These are phyloP conservation scores for Leccinellum rugosiceps DNA, from an alignment of 768 basidiomycete species.

Conservation along the genomic window DNA sequence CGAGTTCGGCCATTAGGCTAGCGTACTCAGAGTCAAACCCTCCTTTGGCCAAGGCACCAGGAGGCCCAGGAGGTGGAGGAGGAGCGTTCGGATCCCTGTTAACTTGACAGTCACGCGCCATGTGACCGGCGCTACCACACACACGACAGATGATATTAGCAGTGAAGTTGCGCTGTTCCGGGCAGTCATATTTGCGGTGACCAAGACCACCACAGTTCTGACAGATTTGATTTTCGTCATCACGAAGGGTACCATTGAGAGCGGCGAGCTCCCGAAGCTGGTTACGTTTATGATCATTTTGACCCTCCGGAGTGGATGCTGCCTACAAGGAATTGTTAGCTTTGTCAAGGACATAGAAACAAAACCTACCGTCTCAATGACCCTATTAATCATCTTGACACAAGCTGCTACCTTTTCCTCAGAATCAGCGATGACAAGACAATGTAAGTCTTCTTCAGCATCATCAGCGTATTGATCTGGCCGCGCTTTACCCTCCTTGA, in stretches of 20 bases:
- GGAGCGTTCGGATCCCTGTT: constrained; percentile 84
- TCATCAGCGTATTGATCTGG: constrained; percentile 95
- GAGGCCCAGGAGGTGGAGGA: constrained; percentile 40
- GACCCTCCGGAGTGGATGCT: constrained; percentile 97
- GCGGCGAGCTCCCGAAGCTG: constrained; percentile 97
- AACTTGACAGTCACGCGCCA: constrained; percentile 97
- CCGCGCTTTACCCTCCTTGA: constrained; percentile 97
- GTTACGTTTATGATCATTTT: constrained; percentile 99
- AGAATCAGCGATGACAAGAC: constrained; percentile 89
- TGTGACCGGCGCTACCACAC: constrained; percentile 97
- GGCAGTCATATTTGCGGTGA: constrained; percentile 98
- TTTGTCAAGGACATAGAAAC: not conserved
- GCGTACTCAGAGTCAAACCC: constrained; percentile 98
- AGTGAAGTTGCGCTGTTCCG: constrained; percentile 96
- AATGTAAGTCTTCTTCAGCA: constrained; percentile 98
- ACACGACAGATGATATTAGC: constrained; percentile 99
- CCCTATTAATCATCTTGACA: constrained; percentile 93
- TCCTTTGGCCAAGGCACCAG: constrained; percentile 49
- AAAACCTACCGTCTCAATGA: constrained; percentile 89
- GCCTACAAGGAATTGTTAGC: constrained; percentile 51
- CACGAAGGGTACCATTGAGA: constrained; percentile 96
- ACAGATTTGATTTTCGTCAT: constrained; percentile 99
- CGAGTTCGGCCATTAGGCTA: constrained; percentile 95
- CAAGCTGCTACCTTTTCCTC: constrained; percentile 90
- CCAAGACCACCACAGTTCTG: constrained; percentile 94